phyloP scores from a whole-genome alignment of 441 rosid species.

The Biscutella laevigata region DNA sequence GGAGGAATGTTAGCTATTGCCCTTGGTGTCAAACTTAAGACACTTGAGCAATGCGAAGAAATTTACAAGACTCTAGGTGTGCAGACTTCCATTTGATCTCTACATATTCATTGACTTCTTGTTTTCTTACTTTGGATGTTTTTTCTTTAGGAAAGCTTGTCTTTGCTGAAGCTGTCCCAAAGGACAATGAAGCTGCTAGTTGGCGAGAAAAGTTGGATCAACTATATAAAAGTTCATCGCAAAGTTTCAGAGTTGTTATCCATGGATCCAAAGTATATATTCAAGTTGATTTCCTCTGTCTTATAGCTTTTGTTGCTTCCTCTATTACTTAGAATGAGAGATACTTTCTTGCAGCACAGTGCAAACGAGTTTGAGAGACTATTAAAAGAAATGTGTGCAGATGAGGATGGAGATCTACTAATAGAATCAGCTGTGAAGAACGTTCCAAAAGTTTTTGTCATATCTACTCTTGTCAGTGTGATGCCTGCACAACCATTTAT shows the following conservation, averaged over 20 bases:
- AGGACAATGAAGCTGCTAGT: slow-evolving; percentile 95
- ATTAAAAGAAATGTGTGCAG: slow-evolving; percentile 95
- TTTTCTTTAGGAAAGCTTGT: slow-evolving; percentile 82
- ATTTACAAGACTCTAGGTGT: slow-evolving; percentile 93
- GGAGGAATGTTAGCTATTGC: slow-evolving; percentile 99
- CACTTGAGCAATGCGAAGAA: slow-evolving; percentile 82
- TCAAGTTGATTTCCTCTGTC: neutral
- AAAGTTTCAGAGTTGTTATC: slow-evolving; percentile 95
- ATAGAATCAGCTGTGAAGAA: slow-evolving; percentile 91
- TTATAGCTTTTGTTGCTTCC: slow-evolving; percentile 8
- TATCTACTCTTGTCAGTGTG: slow-evolving; percentile 85
- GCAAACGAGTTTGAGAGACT: slow-evolving; percentile 94
- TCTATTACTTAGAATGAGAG: slow-evolving; percentile 21
- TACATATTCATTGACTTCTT: neutral
- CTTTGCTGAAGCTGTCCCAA: slow-evolving; percentile 87
- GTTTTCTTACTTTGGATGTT: slow-evolving; percentile 13
- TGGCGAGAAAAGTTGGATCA: slow-evolving; percentile 98
- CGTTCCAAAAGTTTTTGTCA: slow-evolving; percentile 87
- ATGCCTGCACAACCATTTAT: slow-evolving; percentile 93
- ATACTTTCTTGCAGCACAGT: slow-evolving; percentile 79
- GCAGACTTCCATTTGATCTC: slow-evolving; percentile 12
- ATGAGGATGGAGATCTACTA: slow-evolving; percentile 86
- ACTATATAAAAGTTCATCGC: slow-evolving; percentile 95
- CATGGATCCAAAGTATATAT: slow-evolving; percentile 96
- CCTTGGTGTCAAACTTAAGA: slow-evolving; percentile 87